Conservation (phyloP, 1,139 yeast species). For the Taphrina betulina region DNA sequence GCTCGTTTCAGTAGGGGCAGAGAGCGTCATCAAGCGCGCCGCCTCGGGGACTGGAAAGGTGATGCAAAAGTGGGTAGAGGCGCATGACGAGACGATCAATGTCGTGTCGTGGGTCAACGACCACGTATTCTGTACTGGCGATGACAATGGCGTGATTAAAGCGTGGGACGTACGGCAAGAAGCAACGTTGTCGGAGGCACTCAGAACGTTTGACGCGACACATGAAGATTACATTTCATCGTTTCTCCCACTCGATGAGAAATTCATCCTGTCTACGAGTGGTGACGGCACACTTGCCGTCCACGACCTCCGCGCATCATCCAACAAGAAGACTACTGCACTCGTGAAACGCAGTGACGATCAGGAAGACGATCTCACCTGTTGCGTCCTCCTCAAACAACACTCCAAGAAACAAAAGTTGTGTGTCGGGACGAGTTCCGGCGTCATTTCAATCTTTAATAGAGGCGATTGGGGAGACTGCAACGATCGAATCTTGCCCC, state of each 20-base stretch:
- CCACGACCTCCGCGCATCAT: slow-evolving; percentile 30
- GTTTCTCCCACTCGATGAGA: slow-evolving; percentile 30
- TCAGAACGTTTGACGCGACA: slow-evolving; percentile 1
- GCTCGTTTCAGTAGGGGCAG: slow-evolving; percentile 35
- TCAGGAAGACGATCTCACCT: slow-evolving; percentile 35
- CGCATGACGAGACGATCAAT: slow-evolving; percentile 30
- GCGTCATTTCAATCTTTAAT: slow-evolving; percentile 32
- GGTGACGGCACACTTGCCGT: slow-evolving; percentile 35
- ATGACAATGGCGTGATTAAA: slow-evolving; percentile 31
- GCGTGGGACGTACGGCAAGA: slow-evolving; percentile 28
- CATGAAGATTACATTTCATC: slow-evolving; percentile 35
- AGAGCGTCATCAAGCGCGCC: slow-evolving; percentile 33
- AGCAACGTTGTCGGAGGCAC: neutral
- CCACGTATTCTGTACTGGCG: slow-evolving; percentile 33
- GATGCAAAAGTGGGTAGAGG: slow-evolving; percentile 22
- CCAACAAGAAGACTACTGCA: neutral
- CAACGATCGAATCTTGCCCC: slow-evolving; percentile 23
- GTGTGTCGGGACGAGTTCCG: slow-evolving; percentile 33
- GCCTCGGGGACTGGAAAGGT: slow-evolving; percentile 33
- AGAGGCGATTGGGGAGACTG: slow-evolving; percentile 29
- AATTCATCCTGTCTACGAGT: slow-evolving; percentile 26
- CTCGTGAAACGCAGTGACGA: slow-evolving; percentile 25
- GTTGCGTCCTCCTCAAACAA: slow-evolving; percentile 23
- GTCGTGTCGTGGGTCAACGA: slow-evolving; percentile 20
- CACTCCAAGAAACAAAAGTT: slow-evolving; percentile 15